Evolutionary conservation across 805 yeast genomes (phyloP), one percentile per base, ranked within the genome.

Genomic region (Wickerhamiella siamensis): DNA sequence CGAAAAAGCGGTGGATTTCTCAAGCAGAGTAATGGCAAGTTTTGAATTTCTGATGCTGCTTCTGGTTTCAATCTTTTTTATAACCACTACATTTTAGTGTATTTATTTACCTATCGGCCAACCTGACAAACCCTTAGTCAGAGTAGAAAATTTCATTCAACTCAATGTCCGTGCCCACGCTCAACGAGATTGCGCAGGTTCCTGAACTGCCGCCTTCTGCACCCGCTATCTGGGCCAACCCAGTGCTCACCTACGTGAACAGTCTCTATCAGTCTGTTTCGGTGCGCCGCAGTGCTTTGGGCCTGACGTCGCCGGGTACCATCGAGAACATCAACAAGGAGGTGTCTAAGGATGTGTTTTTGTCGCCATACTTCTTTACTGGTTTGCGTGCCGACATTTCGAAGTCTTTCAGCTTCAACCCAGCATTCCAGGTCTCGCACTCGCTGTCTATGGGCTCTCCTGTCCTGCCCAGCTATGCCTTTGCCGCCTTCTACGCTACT

Each of bases 321-420:
- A 75, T 84, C 62, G 97, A 87, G 69, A 83, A 84, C 67, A 69
- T 88, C 62, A 79, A 79, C 68, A 83, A 83, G 66, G 98, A 91
- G 67, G 96, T 86, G 45, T 69, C 87, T 49, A 79, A 87, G 64
- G 97, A 88, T 59, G 96, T 88, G 26, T 84, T 91, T 60, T 71
- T 86, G 54, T 76, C 74, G 58, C 94, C 86, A 60, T 82, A 83
- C 67, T 77, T 79, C 64, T 88, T 88, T 72, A 79, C 94, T 32
- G 98, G 98, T 45, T 72, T 91, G 57, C 81, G 95, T 61, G 98
- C 97, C 44, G 98, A 91, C 63, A 74, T 91, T 55, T 82, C 83
- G 67, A 88, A 88, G 71, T 83, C 87, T 12, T 84, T 91, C 59
- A 67, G 81, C 49, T 72, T 87, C 72, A 78, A 77, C 64, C 98